These are phyloP conservation scores for Anthostomella pinea DNA, from an alignment of 2,329 filamentous ascomycete species.

Conservation along the genomic window DNA sequence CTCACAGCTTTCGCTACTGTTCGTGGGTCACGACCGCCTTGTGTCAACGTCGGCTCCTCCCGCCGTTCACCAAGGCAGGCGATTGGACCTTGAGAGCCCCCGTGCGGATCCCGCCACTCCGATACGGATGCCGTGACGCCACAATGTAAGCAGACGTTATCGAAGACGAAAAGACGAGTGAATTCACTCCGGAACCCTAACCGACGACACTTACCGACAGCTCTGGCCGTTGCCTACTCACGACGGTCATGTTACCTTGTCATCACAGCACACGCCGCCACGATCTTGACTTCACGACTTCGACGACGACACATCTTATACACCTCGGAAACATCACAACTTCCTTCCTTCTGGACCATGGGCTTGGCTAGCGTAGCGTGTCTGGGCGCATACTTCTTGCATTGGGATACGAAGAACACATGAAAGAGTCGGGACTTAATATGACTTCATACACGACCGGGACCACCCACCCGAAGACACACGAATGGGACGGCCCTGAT, in stretches of 20 bases:
- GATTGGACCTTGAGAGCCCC: too few relatives aligned
- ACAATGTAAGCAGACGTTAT: constrained; percentile 22
- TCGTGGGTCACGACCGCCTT: constrained; percentile 44
- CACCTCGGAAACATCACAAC: too few relatives aligned
- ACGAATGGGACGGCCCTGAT: constrained; percentile 9
- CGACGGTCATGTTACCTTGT: constrained; percentile 2
- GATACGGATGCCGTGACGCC: constrained; percentile 19
- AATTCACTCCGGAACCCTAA: too few relatives aligned
- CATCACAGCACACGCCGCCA: constrained; percentile 4
- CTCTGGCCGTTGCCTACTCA: neutral
- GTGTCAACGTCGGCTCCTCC: constrained; percentile 38
- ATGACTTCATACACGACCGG: too few relatives aligned
- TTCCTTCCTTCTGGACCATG: too few relatives aligned
- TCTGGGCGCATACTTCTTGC: too few relatives aligned
- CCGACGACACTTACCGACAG: neutral
- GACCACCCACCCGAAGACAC: constrained; percentile 9
- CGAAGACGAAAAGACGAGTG: constrained; percentile 23
- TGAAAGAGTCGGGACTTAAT: too few relatives aligned
- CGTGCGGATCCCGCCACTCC: too few relatives aligned
- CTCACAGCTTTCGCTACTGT: constrained; percentile 48
- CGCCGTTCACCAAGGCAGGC: constrained; percentile 16
- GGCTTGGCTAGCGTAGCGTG: too few relatives aligned
- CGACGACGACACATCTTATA: neutral
- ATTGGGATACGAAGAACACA: too few relatives aligned
- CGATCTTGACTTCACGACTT: neutral